A percentile compares a stretch with the other conserved stretches of the same genome.
Evolutionary conservation across 345 rosid species (phyloP).

Genomic region (Ceriops decandra): DNA sequence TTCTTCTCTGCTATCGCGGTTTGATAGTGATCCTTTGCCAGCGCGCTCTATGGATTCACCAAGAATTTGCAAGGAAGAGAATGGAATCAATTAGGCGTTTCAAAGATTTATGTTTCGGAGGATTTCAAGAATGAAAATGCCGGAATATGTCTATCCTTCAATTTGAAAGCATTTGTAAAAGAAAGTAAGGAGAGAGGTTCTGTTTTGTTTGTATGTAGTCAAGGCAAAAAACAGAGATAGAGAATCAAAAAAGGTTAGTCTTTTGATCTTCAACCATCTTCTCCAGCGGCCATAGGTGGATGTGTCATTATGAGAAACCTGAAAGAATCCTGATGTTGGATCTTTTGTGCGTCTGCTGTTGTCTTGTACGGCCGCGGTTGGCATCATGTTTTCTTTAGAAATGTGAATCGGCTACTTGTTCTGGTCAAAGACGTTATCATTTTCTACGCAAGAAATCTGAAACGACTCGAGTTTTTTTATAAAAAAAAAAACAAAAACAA

Average conservation of each 20-base stretch:
- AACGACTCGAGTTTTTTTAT: neutral
- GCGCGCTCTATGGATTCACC: conserved; percentile 12
- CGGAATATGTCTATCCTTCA: neutral
- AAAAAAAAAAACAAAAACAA: too few relatives aligned
- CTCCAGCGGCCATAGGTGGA: neutral
- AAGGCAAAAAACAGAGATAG: neutral
- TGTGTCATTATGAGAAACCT: conserved; percentile 12
- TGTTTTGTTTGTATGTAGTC: neutral
- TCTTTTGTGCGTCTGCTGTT: conserved; percentile 2
- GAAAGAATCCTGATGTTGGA: conserved; percentile 4
- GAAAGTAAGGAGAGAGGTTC: neutral
- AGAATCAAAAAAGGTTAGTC: neutral
- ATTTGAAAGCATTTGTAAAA: neutral
- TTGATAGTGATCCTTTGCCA: conserved; percentile 13
- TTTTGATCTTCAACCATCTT: neutral
- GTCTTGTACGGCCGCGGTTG: conserved; percentile 3
- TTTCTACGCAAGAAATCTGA: conserved; percentile 5
- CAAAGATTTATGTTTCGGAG: neutral
- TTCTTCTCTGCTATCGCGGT: conserved; percentile 18
- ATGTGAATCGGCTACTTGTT: neutral
- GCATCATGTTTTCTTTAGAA: conserved; percentile 6
- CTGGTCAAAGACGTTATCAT: conserved; percentile 11
- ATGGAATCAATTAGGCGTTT: neutral
- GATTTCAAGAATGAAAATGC: neutral
- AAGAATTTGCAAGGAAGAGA: conserved; percentile 10